A percentile compares a stretch with the other conserved stretches of the same genome.
phyloP scores from a whole-genome alignment of 2,329 filamentous ascomycete species.

The Didymella glomerata region DNA sequence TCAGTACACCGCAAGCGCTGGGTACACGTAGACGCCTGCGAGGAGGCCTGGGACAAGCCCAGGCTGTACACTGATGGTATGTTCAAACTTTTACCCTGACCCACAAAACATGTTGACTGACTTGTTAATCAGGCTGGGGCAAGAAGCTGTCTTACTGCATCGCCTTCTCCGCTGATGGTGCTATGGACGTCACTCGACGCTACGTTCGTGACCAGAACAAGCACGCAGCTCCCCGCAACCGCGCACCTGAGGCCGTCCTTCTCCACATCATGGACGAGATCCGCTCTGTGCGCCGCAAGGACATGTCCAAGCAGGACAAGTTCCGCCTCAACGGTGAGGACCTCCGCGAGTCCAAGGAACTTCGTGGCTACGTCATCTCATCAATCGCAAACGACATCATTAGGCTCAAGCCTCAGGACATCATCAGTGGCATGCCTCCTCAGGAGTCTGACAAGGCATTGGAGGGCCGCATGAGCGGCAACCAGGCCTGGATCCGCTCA shows the following conservation, averaged over 20 bases:
- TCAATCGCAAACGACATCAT: conserved; percentile 78
- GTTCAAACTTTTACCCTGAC: conserved; percentile 34
- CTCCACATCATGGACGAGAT: conserved; percentile 94
- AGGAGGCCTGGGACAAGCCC: conserved; percentile 95
- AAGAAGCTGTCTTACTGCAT: conserved; percentile 98
- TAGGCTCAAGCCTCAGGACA: conserved; percentile 66
- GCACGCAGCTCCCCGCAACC: conserved; percentile 76
- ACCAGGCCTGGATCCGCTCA: conserved; percentile 48
- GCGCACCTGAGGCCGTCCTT: conserved; percentile 87
- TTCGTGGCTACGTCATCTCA: conserved; percentile 76
- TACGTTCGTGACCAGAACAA: conserved; percentile 74
- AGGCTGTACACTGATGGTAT: conserved; percentile 85
- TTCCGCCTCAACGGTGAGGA: conserved; percentile 85
- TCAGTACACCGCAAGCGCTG: conserved; percentile 91
- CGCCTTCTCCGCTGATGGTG: conserved; percentile 90
- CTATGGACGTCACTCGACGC: conserved; percentile 71
- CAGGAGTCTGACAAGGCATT: conserved; percentile 58
- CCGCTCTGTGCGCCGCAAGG: conserved; percentile 79
- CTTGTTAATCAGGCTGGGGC: conserved; percentile 71
- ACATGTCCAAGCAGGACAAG: conserved; percentile 85
- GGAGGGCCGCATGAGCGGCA: conserved; percentile 55
- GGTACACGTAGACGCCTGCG: conserved; percentile 96
- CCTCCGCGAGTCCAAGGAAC: conserved; percentile 75
- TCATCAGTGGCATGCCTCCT: conserved; percentile 40
- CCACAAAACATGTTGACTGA: conserved; percentile 16